phyloP scores from a whole-genome alignment of 2,329 filamentous ascomycete species.

The Pseudogymnoascus sp. region DNA sequence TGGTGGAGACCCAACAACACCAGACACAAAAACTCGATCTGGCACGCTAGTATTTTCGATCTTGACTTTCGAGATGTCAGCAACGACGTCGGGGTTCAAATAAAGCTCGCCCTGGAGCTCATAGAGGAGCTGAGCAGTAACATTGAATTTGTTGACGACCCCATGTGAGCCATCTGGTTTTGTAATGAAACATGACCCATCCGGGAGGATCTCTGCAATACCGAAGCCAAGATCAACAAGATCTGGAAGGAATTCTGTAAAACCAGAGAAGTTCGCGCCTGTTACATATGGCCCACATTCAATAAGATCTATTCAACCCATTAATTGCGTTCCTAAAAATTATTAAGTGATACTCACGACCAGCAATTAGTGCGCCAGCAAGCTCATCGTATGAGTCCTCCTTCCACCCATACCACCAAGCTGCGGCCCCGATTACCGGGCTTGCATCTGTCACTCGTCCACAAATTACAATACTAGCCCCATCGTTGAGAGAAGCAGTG shows the following conservation, averaged over 20 bases:
- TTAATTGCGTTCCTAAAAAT: too few relatives aligned
- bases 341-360: not conserved
- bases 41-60: too few relatives aligned
- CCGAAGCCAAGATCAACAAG: slow-evolving; percentile 39
- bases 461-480: slow-evolving; percentile 35
- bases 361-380: slow-evolving; percentile 33
- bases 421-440: slow-evolving; percentile 37
- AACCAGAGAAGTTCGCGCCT: slow-evolving; percentile 22
- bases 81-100: not conserved
- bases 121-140: not conserved
- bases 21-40: slow-evolving; percentile 23
- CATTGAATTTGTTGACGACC: slow-evolving; percentile 21
- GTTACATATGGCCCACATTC: slow-evolving; percentile 26
- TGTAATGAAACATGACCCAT: slow-evolving; percentile 39
- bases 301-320: slow-evolving; percentile 22
- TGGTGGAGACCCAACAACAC: slow-evolving; percentile 21
- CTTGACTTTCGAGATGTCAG: too few relatives aligned
- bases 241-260: slow-evolving; percentile 22
- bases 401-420: slow-evolving; percentile 39
- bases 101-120: not conserved
- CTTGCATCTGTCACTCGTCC: slow-evolving; percentile 40
- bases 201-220: slow-evolving; percentile 40
- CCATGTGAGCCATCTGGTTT: slow-evolving; percentile 39
- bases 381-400: slow-evolving; percentile 33
- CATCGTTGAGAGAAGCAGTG: too few relatives aligned